Evolutionary conservation across 805 yeast species (phyloP).

Genomic region (Candida nonsorbophila): DNA sequence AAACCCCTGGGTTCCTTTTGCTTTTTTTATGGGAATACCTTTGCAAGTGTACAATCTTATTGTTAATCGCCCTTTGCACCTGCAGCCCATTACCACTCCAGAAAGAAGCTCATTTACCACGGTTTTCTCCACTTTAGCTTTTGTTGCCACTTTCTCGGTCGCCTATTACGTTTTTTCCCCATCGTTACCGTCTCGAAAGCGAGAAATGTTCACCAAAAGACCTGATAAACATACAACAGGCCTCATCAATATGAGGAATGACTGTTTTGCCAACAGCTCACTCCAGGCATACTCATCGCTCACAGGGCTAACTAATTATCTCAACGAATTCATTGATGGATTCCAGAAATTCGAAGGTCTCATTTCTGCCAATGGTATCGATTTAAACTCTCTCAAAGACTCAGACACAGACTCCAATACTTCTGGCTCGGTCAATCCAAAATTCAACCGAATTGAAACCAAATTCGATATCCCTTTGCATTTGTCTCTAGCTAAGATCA

Average conservation of each 20-base stretch:
- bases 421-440: constrained; percentile 9
- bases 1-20: no score
- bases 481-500: constrained; percentile 45
- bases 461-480: constrained; percentile 48
- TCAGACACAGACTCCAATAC: constrained; percentile 1
- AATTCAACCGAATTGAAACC: constrained; percentile 14
- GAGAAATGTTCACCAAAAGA: constrained; percentile 43
- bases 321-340: constrained; percentile 36
- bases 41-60: constrained; percentile 6
- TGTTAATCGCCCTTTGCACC: constrained; percentile 4
- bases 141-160: neutral
- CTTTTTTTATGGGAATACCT: constrained; percentile 6
- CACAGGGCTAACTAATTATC: constrained; percentile 53
- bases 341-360: constrained; percentile 18
- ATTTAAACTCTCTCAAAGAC: constrained; percentile 7
- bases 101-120: neutral
- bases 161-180: constrained; percentile 8
- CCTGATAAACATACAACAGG: constrained; percentile 80
- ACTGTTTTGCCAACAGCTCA: constrained; percentile 89
- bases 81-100: neutral
- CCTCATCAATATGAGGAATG: constrained; percentile 72
- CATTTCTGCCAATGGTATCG: constrained; percentile 13
- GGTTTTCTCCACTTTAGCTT: neutral
- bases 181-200: constrained; percentile 1
- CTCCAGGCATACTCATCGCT: constrained; percentile 72